phyloP scores from a whole-genome alignment of 306 rosid species.

The Ochetophila trinervis region DNA sequence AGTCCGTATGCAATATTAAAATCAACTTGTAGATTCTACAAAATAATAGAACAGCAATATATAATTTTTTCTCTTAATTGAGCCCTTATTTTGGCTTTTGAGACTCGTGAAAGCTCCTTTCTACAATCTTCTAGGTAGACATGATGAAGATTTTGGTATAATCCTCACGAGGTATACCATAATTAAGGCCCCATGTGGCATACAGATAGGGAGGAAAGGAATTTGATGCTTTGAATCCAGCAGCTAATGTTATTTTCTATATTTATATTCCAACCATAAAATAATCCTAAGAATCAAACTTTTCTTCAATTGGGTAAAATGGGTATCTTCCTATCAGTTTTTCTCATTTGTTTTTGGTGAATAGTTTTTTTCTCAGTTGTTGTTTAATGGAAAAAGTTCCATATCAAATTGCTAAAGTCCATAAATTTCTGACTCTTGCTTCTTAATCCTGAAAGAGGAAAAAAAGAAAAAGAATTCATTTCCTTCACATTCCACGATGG shows the following conservation, averaged over 20 bases:
- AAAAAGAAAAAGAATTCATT: not conserved
- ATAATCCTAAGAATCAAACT: not conserved
- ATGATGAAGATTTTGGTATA: constrained; percentile 15
- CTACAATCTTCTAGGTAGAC: not conserved
- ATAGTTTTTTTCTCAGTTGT: not conserved
- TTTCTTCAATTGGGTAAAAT: not conserved
- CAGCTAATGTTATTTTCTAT: not conserved
- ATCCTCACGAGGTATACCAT: constrained; percentile 11
- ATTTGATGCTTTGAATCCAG: constrained; percentile 10
- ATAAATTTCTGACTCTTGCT: too few relatives aligned
- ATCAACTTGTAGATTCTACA: too few relatives aligned
- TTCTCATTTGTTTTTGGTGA: not conserved
- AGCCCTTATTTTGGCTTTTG: not conserved
- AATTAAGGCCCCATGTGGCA: constrained; percentile 20
- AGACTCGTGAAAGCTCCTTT: not conserved
- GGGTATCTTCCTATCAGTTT: not conserved
- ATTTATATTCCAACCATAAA: not conserved
- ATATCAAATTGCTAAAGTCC: too few relatives aligned
- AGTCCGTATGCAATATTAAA: too few relatives aligned
- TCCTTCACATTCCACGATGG: not conserved
- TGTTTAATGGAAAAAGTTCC: too few relatives aligned
- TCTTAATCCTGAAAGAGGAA: too few relatives aligned
- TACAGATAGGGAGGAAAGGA: not conserved
- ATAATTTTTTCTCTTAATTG: too few relatives aligned
- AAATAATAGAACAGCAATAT: too few relatives aligned